Base-by-base conservation (phyloP, 768 basidiomycete genomes). In the Panus rudis region DNA sequence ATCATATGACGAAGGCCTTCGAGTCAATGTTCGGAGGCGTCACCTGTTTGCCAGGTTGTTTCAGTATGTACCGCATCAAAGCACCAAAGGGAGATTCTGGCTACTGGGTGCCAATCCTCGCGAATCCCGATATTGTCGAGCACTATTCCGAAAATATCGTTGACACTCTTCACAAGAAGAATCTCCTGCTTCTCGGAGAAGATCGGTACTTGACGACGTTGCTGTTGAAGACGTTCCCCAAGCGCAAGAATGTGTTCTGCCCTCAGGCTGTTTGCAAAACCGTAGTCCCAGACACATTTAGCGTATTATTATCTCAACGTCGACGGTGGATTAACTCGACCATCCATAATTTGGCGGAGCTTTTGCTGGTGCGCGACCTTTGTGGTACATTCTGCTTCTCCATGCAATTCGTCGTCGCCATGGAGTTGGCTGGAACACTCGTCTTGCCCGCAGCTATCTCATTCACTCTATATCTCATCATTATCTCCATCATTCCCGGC, bases 311-410 rank as follows among this genome's bases (percentile, higher is more conserved):
- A 25, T 96, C 92, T 4, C 96, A 99, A 61, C 89, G 96, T 55
- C 86, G 94, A 56, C 84, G 96, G 50, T 99, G 96, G 96, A 99
- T 99, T 69, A 99, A 98, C 69, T 97, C 93, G 44, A 99, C 94
- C 0, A 83, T 98, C 28, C 96, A 99, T 69, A 99, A 99, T 57
- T 70, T 98, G 32, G 84, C 87, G n/a, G 94, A 98, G 60, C 72
- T 99, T 45, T 65, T 98, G 24, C 75, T 97, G 39, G 94, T 99
- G 20, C 81, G 93, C 19, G 96, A 99, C 63, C 79, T 98, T n/a
- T 99, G 94, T 53, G 96, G 96, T 37, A 97, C 93, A 3, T 99
- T 98, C 82, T 99, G 96, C 71, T 98, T 99, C 78, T 93, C 91
- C 10, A 97, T 97, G 94, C 93, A 96, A 70, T 97, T 97, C 59